A percentile compares a stretch with the other conserved stretches of the same genome.
Evolutionary conservation across 768 basidiomycete species (phyloP).

Genomic region (Dentipellis sp.): DNA sequence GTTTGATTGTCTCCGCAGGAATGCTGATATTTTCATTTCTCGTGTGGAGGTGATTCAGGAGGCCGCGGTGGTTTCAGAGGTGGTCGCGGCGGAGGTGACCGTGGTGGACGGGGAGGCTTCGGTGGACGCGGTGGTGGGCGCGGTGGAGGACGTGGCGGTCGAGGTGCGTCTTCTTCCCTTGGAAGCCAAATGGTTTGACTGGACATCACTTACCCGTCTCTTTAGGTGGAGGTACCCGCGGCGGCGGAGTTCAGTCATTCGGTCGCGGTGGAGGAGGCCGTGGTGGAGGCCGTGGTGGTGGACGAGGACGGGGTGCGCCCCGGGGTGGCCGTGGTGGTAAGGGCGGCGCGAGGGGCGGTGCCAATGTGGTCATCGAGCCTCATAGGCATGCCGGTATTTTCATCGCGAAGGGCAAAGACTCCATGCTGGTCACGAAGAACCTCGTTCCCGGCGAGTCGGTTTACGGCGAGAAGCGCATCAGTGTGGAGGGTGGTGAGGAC

Average conservation of each 20-base stretch:
- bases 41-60: constrained; percentile 46
- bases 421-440: constrained; percentile 95
- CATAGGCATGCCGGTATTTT: constrained; percentile 94
- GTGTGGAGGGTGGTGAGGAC: constrained; percentile 65
- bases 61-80: constrained; percentile 68
- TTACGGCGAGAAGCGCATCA: constrained; percentile 97
- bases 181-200: not conserved
- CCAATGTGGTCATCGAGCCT: constrained; percentile 88
- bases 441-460: constrained; percentile 96
- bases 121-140: constrained; percentile 13
- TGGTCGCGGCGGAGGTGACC: constrained; percentile 21
- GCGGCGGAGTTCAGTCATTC: constrained; percentile 18
- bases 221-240: constrained; percentile 7
- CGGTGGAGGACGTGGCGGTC: constrained; percentile 19
- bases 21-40: not conserved
- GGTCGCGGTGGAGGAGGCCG: constrained; percentile 26
- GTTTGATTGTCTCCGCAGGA: not conserved
- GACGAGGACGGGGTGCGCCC: constrained; percentile 23
- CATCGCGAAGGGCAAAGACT: constrained; percentile 96
- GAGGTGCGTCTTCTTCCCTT: constrained; percentile 7
- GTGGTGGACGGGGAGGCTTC: constrained; percentile 1
- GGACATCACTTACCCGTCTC: not conserved
- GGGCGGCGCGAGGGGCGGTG: constrained; percentile 71
- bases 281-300: constrained; percentile 27
- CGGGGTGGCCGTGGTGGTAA: constrained; percentile 48